These are phyloP conservation scores for Austroboletus niveus DNA, from an alignment of 1,284 basidiomycete genomes.

Conservation along the genomic window DNA sequence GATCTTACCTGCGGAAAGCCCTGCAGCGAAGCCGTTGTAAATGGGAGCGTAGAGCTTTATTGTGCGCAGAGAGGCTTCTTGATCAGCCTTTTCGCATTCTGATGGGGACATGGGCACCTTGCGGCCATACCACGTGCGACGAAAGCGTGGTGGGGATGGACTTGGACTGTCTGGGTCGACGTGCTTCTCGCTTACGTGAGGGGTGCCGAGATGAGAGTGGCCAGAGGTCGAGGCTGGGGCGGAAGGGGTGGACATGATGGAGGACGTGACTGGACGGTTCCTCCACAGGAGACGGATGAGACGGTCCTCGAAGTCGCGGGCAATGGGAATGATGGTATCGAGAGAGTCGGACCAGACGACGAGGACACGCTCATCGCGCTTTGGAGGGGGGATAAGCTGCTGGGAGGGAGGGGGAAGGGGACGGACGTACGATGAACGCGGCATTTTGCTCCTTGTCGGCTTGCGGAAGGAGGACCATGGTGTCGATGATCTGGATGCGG, in stretches of 20 bases:
- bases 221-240: conserved; percentile 27
- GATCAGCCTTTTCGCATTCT: conserved; percentile 49
- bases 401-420: neutral
- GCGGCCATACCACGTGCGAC: conserved; percentile 36
- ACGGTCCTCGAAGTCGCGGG: conserved; percentile 73
- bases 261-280: conserved; percentile 29
- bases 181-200: conserved; percentile 19
- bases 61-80: conserved; percentile 41
- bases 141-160: conserved; percentile 19
- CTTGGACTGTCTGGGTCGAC: conserved; percentile 5
- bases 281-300: conserved; percentile 79
- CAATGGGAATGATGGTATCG: conserved; percentile 68
- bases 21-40: conserved; percentile 73
- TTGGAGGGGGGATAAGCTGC: conserved; percentile 8
- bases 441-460: conserved; percentile 85
- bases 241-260: conserved; percentile 18
- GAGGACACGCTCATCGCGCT: conserved; percentile 75
- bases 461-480: conserved; percentile 65
- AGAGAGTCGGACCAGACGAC: conserved; percentile 78
- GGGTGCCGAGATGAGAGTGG: conserved; percentile 21
- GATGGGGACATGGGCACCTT: conserved; percentile 26
- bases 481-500: conserved; percentile 68
- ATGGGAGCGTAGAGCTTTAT: conserved; percentile 73
- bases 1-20: conserved; percentile 53
- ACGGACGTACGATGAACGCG: conserved; percentile 68